phyloP scores from a whole-genome alignment of 441 rosid species.

The Syzygium malaccense region DNA sequence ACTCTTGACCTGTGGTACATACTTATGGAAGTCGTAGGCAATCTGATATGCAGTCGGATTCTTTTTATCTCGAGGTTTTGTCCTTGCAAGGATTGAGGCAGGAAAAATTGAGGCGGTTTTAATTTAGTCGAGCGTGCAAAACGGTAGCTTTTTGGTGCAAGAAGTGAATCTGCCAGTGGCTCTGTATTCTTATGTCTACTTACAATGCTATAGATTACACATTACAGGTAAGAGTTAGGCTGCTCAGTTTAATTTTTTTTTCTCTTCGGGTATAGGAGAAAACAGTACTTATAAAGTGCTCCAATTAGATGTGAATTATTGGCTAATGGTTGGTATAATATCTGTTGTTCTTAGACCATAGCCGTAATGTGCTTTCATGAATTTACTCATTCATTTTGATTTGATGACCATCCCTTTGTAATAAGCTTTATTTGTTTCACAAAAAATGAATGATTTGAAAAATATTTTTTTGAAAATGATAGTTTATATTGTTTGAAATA shows the following conservation, averaged over 20 bases:
- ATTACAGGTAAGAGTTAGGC: neutral
- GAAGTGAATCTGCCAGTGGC: neutral
- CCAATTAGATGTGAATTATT: neutral
- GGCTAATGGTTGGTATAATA: neutral
- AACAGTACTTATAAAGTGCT: neutral
- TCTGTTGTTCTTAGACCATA: neutral
- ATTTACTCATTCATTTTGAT: neutral
- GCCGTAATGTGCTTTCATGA: neutral
- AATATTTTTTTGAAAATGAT: fast-evolving
- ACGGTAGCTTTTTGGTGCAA: neutral
- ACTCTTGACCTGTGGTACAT: neutral
- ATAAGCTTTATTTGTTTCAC: neutral
- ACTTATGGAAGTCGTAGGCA: neutral
- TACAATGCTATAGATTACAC: neutral
- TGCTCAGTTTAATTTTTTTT: neutral
- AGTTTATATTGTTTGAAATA: neutral
- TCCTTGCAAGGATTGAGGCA: neutral
- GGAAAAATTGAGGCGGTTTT: neutral
- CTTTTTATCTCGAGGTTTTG: neutral
- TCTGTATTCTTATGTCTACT: neutral
- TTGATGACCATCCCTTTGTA: neutral
- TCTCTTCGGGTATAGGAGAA: neutral
- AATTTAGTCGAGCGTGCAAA: neutral
- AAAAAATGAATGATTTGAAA: neutral
- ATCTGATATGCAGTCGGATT: neutral